These are phyloP conservation scores for Akanthomyces uredinophilus DNA, from an alignment of 2,329 filamentous ascomycete species.

Conservation along the genomic window DNA sequence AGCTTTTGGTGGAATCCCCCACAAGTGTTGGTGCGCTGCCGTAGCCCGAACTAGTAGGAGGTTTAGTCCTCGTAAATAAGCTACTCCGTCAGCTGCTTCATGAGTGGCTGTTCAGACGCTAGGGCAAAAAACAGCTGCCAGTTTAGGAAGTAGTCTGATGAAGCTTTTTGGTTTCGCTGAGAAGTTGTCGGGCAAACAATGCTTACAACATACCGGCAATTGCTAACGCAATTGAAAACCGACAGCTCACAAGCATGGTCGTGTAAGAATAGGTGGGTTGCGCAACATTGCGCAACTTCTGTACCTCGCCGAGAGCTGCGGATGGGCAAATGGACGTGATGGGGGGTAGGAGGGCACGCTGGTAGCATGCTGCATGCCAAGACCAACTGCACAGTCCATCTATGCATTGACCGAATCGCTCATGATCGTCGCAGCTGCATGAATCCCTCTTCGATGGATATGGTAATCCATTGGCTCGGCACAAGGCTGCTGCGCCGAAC, in stretches of 20 bases:
- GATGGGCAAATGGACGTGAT: no score
- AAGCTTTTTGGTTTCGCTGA: neutral
- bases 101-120: neutral
- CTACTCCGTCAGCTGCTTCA: neutral
- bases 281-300: no score
- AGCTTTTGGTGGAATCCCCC: neutral
- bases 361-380: no score
- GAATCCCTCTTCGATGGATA: no score
- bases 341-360: no score
- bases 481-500: neutral
- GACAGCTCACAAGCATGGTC: no score
- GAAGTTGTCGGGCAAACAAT: neutral
- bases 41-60: neutral
- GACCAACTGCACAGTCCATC: no score
- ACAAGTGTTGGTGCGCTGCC: neutral
- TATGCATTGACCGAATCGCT: neutral
- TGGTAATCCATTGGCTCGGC: neutral
- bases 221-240: neutral
- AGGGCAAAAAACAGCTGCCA: neutral
- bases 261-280: neutral
- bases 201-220: neutral
- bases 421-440: neutral
- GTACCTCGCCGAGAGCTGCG: no score
- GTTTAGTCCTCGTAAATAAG: neutral
- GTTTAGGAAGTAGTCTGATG: neutral